Evolutionary conservation across 164 flowering plant genomes (phyloP).

Genomic region (Nymphaea thermarum): DNA sequence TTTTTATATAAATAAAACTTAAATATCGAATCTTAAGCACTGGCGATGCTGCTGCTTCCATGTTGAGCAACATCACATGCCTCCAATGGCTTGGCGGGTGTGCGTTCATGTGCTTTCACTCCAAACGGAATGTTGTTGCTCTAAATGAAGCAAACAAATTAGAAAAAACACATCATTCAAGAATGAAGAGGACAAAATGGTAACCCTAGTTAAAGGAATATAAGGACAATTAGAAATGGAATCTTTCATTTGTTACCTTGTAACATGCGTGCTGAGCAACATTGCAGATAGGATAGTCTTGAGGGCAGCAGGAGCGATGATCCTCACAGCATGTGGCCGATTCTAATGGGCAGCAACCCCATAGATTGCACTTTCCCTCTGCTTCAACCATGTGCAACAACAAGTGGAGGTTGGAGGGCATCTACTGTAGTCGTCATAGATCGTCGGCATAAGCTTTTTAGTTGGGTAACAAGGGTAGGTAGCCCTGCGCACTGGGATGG

Average conservation of each 20-base stretch:
- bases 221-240: constrained; percentile 30
- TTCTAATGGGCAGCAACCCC: constrained; percentile 98
- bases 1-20: no score
- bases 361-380: constrained; percentile 41
- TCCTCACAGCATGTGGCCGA: constrained; percentile 87
- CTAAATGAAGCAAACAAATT: constrained; percentile 27
- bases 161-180: neutral
- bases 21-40: no score
- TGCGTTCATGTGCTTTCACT: constrained; percentile 63
- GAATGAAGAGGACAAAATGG: no score
- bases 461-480: constrained; percentile 69
- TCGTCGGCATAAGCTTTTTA: constrained; percentile 47
- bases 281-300: constrained; percentile 77
- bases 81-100: constrained; percentile 57
- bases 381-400: constrained; percentile 53
- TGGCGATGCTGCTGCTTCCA: constrained; percentile 7
- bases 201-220: constrained; percentile 26
- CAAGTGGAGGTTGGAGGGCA: constrained; percentile 64
- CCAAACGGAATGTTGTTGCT: constrained; percentile 69
- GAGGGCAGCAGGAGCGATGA: constrained; percentile 49
- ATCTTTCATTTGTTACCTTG: constrained; percentile 68
- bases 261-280: constrained; percentile 52
- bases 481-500: no score
- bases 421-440: constrained; percentile 41
- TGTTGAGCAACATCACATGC: constrained; percentile 17